Percentiles rank a stretch among this genome's conserved stretches.
These are phyloP conservation scores for Porcisia hertigi DNA, from an alignment of 208 protist species.

Conservation along the genomic window DNA sequence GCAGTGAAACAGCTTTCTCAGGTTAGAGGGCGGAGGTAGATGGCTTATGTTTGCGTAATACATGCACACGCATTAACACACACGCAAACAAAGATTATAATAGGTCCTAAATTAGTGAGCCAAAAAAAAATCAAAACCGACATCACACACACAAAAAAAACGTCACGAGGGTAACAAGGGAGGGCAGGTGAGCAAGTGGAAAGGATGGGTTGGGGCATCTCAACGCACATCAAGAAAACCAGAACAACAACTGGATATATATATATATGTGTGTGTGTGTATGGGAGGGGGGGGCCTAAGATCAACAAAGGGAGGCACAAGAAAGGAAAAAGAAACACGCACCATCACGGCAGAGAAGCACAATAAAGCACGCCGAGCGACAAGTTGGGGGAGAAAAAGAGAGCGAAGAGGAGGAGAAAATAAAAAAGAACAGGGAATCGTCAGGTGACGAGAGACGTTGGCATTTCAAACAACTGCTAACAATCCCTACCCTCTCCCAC, in stretches of 20 bases:
- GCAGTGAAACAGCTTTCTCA: background rate
- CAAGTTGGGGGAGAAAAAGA: background rate
- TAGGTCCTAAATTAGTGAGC: background rate
- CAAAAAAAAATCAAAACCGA: no score
- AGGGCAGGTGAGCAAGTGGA: no score
- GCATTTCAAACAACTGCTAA: background rate
- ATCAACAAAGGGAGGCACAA: background rate
- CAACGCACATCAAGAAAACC: no score
- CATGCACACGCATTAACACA: background rate
- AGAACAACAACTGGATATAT: no score
- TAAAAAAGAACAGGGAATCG: background rate
- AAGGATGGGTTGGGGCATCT: no score
- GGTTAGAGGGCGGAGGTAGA: background rate
- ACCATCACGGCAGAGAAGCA: background rate
- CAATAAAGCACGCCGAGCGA: background rate
- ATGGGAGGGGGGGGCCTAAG: no score
- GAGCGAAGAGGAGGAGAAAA: background rate
- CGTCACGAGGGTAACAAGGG: no score
- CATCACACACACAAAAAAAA: no score
- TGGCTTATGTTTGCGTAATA: background rate
- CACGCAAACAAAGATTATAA: background rate
- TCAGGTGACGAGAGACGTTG: background rate
- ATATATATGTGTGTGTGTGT: no score
- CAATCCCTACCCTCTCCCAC: no score
- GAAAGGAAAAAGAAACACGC: background rate